Conservation (phyloP, 495 filamentous ascomycete species). For the Penicillium bovifimosum region DNA sequence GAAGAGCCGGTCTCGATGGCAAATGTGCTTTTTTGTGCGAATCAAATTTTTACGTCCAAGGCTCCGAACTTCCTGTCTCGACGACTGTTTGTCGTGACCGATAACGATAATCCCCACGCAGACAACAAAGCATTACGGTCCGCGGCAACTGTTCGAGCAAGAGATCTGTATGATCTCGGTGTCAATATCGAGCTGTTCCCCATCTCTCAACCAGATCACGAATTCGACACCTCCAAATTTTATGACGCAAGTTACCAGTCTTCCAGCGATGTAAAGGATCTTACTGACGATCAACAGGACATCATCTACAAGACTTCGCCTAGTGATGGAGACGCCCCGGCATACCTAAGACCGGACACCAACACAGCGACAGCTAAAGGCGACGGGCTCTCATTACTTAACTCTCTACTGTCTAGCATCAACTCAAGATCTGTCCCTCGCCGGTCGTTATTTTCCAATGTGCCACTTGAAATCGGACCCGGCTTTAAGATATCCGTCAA, state of each 20-base stretch:
- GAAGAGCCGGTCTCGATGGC: constrained; percentile 72
- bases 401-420: constrained; percentile 80
- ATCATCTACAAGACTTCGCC: constrained; percentile 66
- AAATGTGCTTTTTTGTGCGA: constrained; percentile 88
- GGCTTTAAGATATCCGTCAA: constrained; percentile 82
- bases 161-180: constrained; percentile 92
- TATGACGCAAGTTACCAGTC: constrained; percentile 64
- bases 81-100: constrained; percentile 90
- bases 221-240: constrained; percentile 82
- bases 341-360: constrained; percentile 43
- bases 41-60: constrained; percentile 93
- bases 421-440: constrained; percentile 87
- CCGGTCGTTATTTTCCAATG: constrained; percentile 75
- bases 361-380: constrained; percentile 48
- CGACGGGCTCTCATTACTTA: constrained; percentile 75
- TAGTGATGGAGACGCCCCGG: constrained; percentile 62
- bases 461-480: constrained; percentile 82
- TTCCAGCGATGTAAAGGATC: background rate
- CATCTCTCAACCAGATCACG: constrained; percentile 65
- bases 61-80: constrained; percentile 91
- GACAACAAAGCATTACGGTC: constrained; percentile 64
- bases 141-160: constrained; percentile 77
- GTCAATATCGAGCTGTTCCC: constrained; percentile 93
- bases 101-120: constrained; percentile 83
- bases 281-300: constrained; percentile 46